phyloP scores from a whole-genome alignment of 176 grass and related monocot species.

The Oryza officinalis region DNA sequence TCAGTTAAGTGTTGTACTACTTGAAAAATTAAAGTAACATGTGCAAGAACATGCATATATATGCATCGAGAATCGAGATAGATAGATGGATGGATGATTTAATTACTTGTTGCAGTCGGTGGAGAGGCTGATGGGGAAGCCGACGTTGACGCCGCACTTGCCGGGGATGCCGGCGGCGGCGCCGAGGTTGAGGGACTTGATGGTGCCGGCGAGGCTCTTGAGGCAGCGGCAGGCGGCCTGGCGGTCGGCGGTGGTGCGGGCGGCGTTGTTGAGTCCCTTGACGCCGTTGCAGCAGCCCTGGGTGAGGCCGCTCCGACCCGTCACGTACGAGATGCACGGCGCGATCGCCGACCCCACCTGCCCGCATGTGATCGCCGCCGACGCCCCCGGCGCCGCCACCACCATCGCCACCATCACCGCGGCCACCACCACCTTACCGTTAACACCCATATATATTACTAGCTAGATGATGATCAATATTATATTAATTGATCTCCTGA shows the following conservation, averaged over 20 bases:
- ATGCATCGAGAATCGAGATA: no score
- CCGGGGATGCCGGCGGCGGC: constrained; percentile 34
- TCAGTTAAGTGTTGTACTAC: no score
- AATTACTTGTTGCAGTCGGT: constrained; percentile 58
- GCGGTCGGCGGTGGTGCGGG: background rate
- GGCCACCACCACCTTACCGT: background rate
- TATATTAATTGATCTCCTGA: no score
- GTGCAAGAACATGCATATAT: no score
- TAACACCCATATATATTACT: background rate
- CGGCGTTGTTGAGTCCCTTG: constrained; percentile 10
- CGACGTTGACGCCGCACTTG: constrained; percentile 49
- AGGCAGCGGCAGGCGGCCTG: constrained; percentile 37
- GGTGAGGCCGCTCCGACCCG: background rate
- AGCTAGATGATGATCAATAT: background rate
- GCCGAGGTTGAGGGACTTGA: constrained; percentile 29
- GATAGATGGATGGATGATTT: no score
- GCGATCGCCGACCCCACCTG: constrained; percentile 36
- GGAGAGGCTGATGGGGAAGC: constrained; percentile 50
- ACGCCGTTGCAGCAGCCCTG: constrained; percentile 40
- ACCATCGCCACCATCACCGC: background rate
- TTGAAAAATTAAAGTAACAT: no score
- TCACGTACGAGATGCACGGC: constrained; percentile 50
- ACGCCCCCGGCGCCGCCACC: background rate
- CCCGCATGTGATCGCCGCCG: constrained; percentile 45
- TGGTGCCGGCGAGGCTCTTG: constrained; percentile 29